Base-by-base conservation (phyloP, 2,329 filamentous ascomycete species). In the Hymenoscyphus occultus region DNA sequence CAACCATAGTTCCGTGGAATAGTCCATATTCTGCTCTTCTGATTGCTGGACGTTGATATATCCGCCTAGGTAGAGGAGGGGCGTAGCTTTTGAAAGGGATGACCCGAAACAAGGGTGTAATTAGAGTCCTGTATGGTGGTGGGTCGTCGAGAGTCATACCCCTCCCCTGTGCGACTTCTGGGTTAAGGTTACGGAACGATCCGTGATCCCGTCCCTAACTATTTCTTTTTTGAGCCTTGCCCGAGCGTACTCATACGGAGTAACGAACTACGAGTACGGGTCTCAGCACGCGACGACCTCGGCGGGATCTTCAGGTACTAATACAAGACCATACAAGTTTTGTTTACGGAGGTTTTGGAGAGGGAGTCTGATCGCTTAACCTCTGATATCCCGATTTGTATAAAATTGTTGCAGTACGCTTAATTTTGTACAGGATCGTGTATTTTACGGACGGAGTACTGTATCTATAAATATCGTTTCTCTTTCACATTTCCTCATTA, bases 41-140 rank as follows among this genome's bases (percentile, higher is more conserved):
- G 59, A 61, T 61, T 61, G 59, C 59, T 61, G 59, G 59, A 51
- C 22, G 39, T 61, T 54, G 45, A 45, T 51, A 31, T 51, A 22
- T 35, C 59, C 40, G 59, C 16, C 3, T 45, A 35, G 32, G 45
- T 60, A 39, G 59, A 51, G 59, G 59, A 39, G 42, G 32, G 31
- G n/a, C 13, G 31, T 22, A 19, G 16, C 35, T 10, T 6, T 35
- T 35, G 35, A 35, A 35, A 51, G 22, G 45, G 45, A 51, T 48
- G 28, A 28, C 19, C n/a, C 42, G 42, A 48, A 48, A 48, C 42
- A 48, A n/a, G 42, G 42, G 42, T 48, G 28, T 28, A 28, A 28
- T 28, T 28, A 28, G 28, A 28, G 28, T 28, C 28, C 2, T 28
- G 28, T 28, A 3, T 28, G 28, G 28, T 28, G 28, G 28, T 28